A percentile compares a stretch with the other conserved stretches of the same genome.
Conservation (phyloP, 441 rosid species). For the Brassica balearica region DNA sequence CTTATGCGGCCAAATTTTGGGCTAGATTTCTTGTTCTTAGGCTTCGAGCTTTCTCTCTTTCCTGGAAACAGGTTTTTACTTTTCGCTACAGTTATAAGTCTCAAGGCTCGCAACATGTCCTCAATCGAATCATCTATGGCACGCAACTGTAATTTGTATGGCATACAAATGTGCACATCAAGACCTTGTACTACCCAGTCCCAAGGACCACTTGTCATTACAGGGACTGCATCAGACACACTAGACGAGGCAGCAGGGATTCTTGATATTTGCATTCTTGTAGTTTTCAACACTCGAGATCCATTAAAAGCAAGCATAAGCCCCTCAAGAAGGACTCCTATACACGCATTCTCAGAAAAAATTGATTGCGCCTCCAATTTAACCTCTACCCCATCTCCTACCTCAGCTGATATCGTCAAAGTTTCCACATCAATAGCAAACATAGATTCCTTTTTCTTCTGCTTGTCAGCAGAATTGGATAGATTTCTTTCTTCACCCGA, state of each 20-base stretch:
- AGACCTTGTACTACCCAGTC: constrained; percentile 99
- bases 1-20: constrained; percentile 81
- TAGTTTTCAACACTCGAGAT: constrained; percentile 77
- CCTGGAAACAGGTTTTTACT: constrained; percentile 59
- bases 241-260: constrained; percentile 70
- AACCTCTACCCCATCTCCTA: constrained; percentile 96
- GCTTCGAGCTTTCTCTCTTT: constrained; percentile 73
- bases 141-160: constrained; percentile 92
- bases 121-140: constrained; percentile 98
- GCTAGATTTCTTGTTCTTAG: constrained; percentile 78
- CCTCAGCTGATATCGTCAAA: constrained; percentile 82
- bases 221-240: constrained; percentile 60
- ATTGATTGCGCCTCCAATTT: constrained; percentile 90
- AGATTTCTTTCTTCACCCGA: constrained; percentile 53
- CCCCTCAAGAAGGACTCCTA: constrained; percentile 99
- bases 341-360: constrained; percentile 96
- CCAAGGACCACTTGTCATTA: constrained; percentile 61
- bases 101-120: constrained; percentile 94
- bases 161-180: constrained; percentile 89
- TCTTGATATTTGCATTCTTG: constrained; percentile 98
- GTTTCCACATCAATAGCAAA: constrained; percentile 97
- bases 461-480: constrained; percentile 60
- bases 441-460: constrained; percentile 87
- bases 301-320: constrained; percentile 80
- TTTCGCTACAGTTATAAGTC: constrained; percentile 79